Conservation (phyloP, 176 grass and related monocot genomes). For the Avena atlantica region DNA sequence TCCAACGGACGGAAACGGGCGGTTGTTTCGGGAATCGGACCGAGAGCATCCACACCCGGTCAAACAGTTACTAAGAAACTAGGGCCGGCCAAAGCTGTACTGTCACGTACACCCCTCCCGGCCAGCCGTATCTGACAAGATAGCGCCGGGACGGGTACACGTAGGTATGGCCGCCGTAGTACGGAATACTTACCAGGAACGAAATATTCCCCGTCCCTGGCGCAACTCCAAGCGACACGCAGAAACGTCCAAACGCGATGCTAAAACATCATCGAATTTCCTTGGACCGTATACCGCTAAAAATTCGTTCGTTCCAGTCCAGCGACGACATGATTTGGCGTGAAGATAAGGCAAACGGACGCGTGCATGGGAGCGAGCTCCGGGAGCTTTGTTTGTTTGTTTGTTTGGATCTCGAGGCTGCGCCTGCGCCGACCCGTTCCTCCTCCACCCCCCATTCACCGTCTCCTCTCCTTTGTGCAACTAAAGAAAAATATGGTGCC, state of each 20-base stretch:
- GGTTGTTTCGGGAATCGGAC: conserved; percentile 1
- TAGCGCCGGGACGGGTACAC: neutral
- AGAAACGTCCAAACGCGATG: neutral
- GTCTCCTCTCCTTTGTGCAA: neutral
- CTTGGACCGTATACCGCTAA: neutral
- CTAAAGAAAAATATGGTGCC: no score
- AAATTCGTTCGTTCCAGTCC: neutral
- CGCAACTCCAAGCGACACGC: neutral
- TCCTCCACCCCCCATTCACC: neutral
- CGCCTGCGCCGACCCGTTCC: conserved; percentile 18
- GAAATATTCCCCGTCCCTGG: neutral
- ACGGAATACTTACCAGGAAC: conserved; percentile 27
- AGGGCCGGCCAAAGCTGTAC: neutral
- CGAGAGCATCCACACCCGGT: neutral
- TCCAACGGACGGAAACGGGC: conserved; percentile 18
- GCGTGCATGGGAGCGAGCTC: neutral
- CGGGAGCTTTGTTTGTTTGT: neutral
- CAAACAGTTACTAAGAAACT: neutral
- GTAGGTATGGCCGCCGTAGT: neutral
- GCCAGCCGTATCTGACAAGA: neutral
- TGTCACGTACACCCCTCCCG: neutral
- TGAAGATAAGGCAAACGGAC: conserved; percentile 2
- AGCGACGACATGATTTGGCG: neutral
- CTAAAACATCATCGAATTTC: neutral
- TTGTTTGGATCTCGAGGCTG: conserved; percentile 24